Evolutionary conservation across 768 basidiomycete species (phyloP).

Genomic region (Asterophora lycoperdoides): DNA sequence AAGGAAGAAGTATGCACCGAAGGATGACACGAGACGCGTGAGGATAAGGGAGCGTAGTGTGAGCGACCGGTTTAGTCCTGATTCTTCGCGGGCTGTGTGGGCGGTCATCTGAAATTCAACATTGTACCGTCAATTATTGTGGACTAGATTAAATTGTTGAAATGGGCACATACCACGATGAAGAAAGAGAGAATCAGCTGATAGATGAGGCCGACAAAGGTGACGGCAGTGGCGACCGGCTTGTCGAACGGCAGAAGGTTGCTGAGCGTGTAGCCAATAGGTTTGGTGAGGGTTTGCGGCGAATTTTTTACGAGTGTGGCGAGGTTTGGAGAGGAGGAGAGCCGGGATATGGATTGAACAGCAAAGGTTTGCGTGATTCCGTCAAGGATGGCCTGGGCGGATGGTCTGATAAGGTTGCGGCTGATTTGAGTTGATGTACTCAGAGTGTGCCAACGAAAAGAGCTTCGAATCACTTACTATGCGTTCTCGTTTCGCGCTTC

Average conservation of each 20-base stretch:
- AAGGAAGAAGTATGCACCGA: slow-evolving; percentile 34
- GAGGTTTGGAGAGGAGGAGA: slow-evolving; percentile 26
- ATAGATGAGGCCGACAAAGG: slow-evolving; percentile 53
- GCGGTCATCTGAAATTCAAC: slow-evolving; percentile 25
- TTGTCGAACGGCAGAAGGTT: slow-evolving; percentile 57
- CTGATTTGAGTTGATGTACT: slow-evolving; percentile 18
- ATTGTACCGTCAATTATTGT: neutral
- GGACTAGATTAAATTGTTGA: neutral
- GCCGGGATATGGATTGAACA: slow-evolving; percentile 23
- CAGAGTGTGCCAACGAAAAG: neutral
- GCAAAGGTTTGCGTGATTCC: slow-evolving; percentile 33
- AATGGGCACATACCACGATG: slow-evolving; percentile 31
- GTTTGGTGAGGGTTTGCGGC: slow-evolving; percentile 45
- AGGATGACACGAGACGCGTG: slow-evolving; percentile 26
- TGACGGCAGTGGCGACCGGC: slow-evolving; percentile 53
- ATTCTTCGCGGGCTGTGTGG: slow-evolving; percentile 25
- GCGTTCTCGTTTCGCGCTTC: slow-evolving; percentile 57
- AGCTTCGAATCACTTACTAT: slow-evolving; percentile 39
- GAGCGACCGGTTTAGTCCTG: slow-evolving; percentile 27
- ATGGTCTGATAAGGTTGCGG: slow-evolving; percentile 29
- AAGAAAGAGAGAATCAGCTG: slow-evolving; percentile 44
- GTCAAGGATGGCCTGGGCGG: slow-evolving; percentile 34
- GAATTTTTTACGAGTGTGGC: slow-evolving; percentile 37
- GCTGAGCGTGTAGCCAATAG: slow-evolving; percentile 42
- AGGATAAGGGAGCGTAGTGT: slow-evolving; percentile 27